These are phyloP conservation scores for Neurospora terricola DNA, from an alignment of 495 filamentous ascomycete genomes.

Conservation along the genomic window DNA sequence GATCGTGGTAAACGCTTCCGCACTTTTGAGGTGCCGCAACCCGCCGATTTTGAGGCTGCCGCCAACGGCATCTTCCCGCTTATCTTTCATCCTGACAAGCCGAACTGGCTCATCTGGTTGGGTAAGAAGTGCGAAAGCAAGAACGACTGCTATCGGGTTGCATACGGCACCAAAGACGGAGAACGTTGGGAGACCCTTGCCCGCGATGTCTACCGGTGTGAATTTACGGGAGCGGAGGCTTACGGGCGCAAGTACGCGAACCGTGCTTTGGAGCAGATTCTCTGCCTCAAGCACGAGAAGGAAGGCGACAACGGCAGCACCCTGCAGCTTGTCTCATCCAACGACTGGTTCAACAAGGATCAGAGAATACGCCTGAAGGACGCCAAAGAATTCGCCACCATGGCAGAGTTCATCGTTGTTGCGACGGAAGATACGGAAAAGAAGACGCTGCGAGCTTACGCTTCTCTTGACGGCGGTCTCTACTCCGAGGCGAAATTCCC, in stretches of 20 bases:
- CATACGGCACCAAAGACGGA: conserved; percentile 64
- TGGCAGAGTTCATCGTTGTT: conserved; percentile 91
- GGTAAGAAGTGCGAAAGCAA: conserved; percentile 48
- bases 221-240: conserved; percentile 60
- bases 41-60: conserved; percentile 15
- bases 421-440: conserved; percentile 58
- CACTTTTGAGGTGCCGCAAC: conserved; percentile 52
- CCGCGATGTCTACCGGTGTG: conserved; percentile 62
- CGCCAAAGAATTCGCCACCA: conserved; percentile 78
- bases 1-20: conserved; percentile 62
- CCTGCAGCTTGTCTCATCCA: conserved; percentile 60
- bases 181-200: conserved; percentile 61
- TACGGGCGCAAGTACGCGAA: conserved; percentile 48
- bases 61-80: conserved; percentile 32
- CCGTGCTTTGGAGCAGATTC: conserved; percentile 55
- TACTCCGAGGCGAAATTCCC: conserved; percentile 86
- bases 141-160: conserved; percentile 55
- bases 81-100: conserved; percentile 69
- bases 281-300: conserved; percentile 66
- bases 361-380: conserved; percentile 46
- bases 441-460: conserved; percentile 61
- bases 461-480: conserved; percentile 69
- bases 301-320: conserved; percentile 52
- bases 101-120: conserved; percentile 86
- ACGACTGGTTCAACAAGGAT: conserved; percentile 59